Percentiles rank a stretch among this genome's conserved stretches.
Evolutionary conservation across 257 asterid genomes (phyloP).

Genomic region (Cinchona pubescens): DNA sequence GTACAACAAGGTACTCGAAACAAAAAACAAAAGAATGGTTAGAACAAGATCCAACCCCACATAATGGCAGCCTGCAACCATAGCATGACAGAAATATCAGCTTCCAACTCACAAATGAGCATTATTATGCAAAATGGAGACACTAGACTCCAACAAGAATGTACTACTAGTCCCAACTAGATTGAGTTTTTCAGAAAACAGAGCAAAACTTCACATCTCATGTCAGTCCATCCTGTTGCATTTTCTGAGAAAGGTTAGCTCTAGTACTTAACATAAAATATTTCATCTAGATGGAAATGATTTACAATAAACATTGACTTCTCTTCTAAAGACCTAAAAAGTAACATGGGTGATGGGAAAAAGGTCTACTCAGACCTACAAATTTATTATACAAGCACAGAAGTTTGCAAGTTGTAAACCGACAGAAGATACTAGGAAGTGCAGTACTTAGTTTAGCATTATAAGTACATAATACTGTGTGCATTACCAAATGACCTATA

Average conservation of each 20-base stretch:
- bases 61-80: constrained; percentile 44
- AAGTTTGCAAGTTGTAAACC: not conserved
- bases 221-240: not conserved
- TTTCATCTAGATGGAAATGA: not conserved
- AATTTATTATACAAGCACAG: not conserved
- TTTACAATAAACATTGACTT: not conserved
- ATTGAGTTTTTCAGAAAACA: not conserved
- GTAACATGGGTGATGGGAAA: not conserved
- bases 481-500: not conserved
- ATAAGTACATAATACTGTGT: not conserved
- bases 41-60: constrained; percentile 40
- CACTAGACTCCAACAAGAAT: not conserved
- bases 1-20: constrained; percentile 43
- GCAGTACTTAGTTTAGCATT: not conserved
- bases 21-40: constrained; percentile 57
- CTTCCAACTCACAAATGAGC: constrained; percentile 4
- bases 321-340: not conserved
- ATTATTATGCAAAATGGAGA: not conserved
- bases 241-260: not conserved
- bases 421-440: not conserved
- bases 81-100: constrained; percentile 16
- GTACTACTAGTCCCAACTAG: not conserved
- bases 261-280: not conserved
- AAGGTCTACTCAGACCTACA: not conserved
- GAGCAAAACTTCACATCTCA: not conserved